Percentiles rank a stretch among this genome's conserved stretches.
Conservation (phyloP, 2,329 filamentous ascomycete species). For the Cercospora beticola region DNA sequence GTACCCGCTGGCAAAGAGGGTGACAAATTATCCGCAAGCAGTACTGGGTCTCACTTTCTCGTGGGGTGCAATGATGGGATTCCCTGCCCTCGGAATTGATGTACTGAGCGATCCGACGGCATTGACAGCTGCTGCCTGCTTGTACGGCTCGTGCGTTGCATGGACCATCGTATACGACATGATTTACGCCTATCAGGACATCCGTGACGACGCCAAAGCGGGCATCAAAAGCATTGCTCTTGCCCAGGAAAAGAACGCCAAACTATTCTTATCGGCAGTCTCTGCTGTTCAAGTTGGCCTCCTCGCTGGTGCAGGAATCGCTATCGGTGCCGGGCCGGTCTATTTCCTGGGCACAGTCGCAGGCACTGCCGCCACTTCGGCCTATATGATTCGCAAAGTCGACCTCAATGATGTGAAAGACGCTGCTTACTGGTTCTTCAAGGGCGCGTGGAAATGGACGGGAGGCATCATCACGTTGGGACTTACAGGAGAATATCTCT, state of each 20-base stretch:
- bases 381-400: conserved; percentile 60
- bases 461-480: conserved; percentile 60
- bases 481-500: conserved; percentile 55
- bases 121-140: conserved; percentile 62
- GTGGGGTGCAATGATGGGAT: conserved; percentile 86
- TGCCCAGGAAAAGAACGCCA: conserved; percentile 74
- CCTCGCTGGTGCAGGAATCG: conserved; percentile 67
- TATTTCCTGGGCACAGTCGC: conserved; percentile 61
- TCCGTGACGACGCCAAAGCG: conserved; percentile 78
- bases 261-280: conserved; percentile 69
- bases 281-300: conserved; percentile 68
- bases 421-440: conserved; percentile 66
- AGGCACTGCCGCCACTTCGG: conserved; percentile 55
- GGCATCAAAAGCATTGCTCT: conserved; percentile 88
- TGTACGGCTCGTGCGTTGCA: conserved; percentile 76
- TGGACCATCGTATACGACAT: conserved; percentile 92
- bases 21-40: conserved; percentile 84
- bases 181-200: conserved; percentile 91
- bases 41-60: conserved; percentile 83
- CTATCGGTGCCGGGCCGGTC: conserved; percentile 58
- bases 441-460: conserved; percentile 59
- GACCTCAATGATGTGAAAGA: conserved; percentile 56
- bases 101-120: conserved; percentile 64
- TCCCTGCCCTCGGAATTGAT: conserved; percentile 77
- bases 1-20: conserved; percentile 81